phyloP scores from a whole-genome alignment of 148 eudicot genomes.

The Spergularia marina region DNA sequence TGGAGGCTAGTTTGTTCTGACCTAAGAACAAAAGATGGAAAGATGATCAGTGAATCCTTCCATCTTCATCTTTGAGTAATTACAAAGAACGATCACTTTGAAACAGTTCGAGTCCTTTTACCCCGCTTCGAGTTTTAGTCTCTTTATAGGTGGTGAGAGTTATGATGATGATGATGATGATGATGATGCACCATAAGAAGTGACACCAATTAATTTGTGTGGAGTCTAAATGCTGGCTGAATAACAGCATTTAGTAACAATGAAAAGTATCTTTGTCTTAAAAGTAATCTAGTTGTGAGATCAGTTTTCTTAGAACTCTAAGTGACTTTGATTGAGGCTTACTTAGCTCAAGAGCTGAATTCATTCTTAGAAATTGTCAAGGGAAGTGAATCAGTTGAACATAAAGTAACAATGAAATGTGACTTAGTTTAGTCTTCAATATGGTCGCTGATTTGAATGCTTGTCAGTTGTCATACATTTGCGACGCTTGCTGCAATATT shows the following conservation, averaged over 20 bases:
- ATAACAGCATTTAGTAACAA: neutral
- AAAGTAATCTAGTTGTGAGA: neutral
- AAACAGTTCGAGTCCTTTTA: no score
- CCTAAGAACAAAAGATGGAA: no score
- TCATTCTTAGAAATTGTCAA: no score
- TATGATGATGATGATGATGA: no score
- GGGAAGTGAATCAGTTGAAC: no score
- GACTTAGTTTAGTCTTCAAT: neutral
- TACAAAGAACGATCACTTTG: no score
- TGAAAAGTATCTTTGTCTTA: neutral
- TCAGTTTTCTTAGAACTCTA: neutral
- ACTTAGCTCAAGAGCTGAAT: neutral
- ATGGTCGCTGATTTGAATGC: neutral
- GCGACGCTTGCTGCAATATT: neutral
- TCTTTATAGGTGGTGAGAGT: no score
- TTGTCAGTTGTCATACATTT: constrained; percentile 1
- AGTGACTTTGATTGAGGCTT: neutral
- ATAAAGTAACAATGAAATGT: neutral
- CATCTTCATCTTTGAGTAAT: no score
- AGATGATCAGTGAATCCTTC: no score
- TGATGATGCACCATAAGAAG: no score
- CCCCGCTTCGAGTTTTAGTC: no score
- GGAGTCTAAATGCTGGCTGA: neutral
- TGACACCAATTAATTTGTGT: neutral
- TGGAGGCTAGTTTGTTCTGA: neutral